A percentile compares a stretch with the other conserved stretches of the same genome.
phyloP scores from a whole-genome alignment of 495 filamentous ascomycete species.

The Lasiosphaeria ovina region DNA sequence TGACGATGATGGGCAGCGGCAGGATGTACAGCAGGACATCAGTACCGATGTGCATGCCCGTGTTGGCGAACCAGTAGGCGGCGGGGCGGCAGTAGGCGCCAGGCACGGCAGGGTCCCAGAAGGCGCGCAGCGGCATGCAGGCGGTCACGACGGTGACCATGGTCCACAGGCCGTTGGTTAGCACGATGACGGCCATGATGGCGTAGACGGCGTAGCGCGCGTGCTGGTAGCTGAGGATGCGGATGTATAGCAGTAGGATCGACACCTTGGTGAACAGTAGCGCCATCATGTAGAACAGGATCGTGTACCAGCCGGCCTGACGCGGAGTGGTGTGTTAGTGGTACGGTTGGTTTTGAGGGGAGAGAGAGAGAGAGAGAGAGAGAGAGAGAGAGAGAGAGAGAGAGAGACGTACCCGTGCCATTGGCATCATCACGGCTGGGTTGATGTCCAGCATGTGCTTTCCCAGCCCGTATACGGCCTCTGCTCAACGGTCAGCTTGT shows the following conservation, averaged over 20 bases:
- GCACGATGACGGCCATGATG: conserved; percentile 19
- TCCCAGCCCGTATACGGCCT: conserved; percentile 23
- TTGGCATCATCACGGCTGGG: conserved; percentile 8
- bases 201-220: conserved; percentile 18
- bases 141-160: conserved; percentile 24
- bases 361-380: background rate
- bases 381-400: background rate
- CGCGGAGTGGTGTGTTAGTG: background rate
- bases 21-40: conserved; percentile 35
- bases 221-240: conserved; percentile 27
- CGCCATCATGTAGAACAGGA: conserved; percentile 29
- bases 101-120: conserved; percentile 14
- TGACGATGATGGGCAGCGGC: conserved; percentile 30
- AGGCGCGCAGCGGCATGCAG: conserved; percentile 22
- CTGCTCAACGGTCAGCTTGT: conserved; percentile 5
- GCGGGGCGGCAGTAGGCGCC: conserved; percentile 18
- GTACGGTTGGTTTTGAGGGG: too few relatives aligned
- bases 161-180: conserved; percentile 22
- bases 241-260: conserved; percentile 28
- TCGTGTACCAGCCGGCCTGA: conserved; percentile 29
- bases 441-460: conserved; percentile 22
- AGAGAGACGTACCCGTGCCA: conserved; percentile 17
- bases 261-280: conserved; percentile 31
- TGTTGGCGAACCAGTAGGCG: conserved; percentile 23
- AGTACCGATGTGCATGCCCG: conserved; percentile 27